A percentile compares a stretch with the other conserved stretches of the same genome.
These are phyloP conservation scores for Phaeophleospora eucalypticola DNA, from an alignment of 2,329 filamentous ascomycete species.

Conservation along the genomic window DNA sequence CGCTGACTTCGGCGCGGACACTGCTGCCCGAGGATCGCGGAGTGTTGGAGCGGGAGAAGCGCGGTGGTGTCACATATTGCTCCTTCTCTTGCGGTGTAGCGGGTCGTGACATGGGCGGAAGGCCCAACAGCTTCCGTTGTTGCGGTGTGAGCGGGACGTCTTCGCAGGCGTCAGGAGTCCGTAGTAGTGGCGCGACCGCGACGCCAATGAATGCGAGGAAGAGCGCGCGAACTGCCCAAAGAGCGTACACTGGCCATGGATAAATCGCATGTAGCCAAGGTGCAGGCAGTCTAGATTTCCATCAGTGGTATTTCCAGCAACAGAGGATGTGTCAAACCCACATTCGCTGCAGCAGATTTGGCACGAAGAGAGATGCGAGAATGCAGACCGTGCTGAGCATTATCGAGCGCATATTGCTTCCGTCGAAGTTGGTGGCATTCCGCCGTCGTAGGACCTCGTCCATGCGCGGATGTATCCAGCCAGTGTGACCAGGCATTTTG, in stretches of 20 bases:
- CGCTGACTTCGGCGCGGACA: conserved; percentile 34
- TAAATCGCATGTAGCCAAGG: conserved; percentile 15
- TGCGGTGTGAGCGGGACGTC: conserved; percentile 90
- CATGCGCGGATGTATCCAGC: conserved; percentile 83
- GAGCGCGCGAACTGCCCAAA: conserved; percentile 53
- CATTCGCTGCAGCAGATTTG: conserved; percentile 33
- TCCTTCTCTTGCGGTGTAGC: conserved; percentile 64
- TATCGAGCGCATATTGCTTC: conserved; percentile 69
- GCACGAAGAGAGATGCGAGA: conserved; percentile 45
- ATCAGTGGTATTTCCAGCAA: not conserved
- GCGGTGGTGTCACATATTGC: conserved; percentile 77
- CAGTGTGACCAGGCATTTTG: conserved; percentile 52
- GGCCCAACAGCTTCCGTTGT: conserved; percentile 78
- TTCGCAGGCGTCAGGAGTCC: conserved; percentile 68
- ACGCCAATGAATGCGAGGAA: conserved; percentile 60
- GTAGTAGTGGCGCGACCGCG: conserved; percentile 68
- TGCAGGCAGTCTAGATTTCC: conserved; percentile 13
- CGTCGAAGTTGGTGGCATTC: conserved; percentile 71
- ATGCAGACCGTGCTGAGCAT: conserved; percentile 62
- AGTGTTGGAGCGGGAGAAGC: conserved; percentile 72
- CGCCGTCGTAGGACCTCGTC: conserved; percentile 81
- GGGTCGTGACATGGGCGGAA: conserved; percentile 62
- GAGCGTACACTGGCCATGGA: conserved; percentile 35
- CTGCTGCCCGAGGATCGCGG: conserved; percentile 57
- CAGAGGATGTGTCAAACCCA: conserved; percentile 9